phyloP scores from a whole-genome alignment of 164 flowering plant genomes.

The Tetrastigma voinierianum region DNA sequence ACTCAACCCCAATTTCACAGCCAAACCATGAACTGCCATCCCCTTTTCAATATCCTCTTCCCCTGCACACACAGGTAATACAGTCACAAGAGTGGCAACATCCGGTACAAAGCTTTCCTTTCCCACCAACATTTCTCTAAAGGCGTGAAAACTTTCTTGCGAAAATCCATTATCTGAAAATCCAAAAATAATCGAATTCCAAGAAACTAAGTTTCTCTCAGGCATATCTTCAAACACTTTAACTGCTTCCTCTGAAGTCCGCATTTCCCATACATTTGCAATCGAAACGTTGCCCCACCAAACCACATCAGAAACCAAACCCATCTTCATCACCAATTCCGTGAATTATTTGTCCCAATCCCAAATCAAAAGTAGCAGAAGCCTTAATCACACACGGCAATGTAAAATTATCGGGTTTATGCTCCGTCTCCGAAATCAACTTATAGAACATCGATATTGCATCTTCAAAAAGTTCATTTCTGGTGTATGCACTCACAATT shows the following conservation, averaged over 20 bases:
- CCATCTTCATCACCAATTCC: slow-evolving; percentile 33
- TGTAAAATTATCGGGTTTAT: slow-evolving; percentile 59
- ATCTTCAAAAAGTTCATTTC: slow-evolving; percentile 52
- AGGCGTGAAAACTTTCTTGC: slow-evolving; percentile 28
- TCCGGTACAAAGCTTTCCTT: slow-evolving; percentile 46
- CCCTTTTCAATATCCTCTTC: slow-evolving; percentile 51
- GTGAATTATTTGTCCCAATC: slow-evolving; percentile 25
- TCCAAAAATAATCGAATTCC: slow-evolving; percentile 37
- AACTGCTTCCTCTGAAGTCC: slow-evolving; percentile 32
- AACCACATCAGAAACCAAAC: slow-evolving; percentile 33
- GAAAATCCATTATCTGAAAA: slow-evolving; percentile 39
- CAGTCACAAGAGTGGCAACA: slow-evolving; percentile 48
- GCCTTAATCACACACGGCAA: slow-evolving; percentile 42
- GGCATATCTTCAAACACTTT: slow-evolving; percentile 29
- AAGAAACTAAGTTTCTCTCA: slow-evolving; percentile 34
- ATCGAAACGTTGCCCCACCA: slow-evolving; percentile 36
- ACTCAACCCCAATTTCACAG: slow-evolving; percentile 45
- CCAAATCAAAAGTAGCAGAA: slow-evolving; percentile 20
- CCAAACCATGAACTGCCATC: slow-evolving; percentile 51
- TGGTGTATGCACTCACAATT: slow-evolving; percentile 49
- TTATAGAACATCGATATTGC: slow-evolving; percentile 44
- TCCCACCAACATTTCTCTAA: slow-evolving; percentile 31
- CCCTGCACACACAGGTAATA: slow-evolving; percentile 59
- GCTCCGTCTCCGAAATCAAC: slow-evolving; percentile 29
- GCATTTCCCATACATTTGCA: slow-evolving; percentile 35